Conservation (phyloP, 495 filamentous ascomycete species). For the Penicillium chermesinum region DNA sequence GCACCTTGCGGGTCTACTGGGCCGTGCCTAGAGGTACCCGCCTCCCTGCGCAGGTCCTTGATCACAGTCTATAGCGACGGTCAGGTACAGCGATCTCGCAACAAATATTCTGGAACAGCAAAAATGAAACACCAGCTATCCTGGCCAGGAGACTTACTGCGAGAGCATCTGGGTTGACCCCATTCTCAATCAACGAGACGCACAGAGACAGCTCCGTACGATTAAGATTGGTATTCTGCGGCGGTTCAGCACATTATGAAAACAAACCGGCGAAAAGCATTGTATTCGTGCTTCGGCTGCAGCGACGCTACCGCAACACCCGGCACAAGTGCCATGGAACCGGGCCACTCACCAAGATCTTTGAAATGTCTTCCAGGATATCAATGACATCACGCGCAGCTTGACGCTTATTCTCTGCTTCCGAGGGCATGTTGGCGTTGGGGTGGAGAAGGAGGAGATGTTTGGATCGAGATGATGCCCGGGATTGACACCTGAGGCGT, state of each 20-base stretch:
- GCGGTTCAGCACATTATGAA: not conserved
- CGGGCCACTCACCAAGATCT: slow-evolving; percentile 60
- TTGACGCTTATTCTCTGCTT: slow-evolving; percentile 62
- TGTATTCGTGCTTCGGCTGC: no score
- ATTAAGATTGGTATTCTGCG: slow-evolving; percentile 86
- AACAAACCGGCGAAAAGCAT: not conserved
- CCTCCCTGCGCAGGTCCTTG: slow-evolving; percentile 65
- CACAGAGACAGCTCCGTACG: slow-evolving; percentile 86
- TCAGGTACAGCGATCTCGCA: not conserved
- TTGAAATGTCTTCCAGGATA: slow-evolving; percentile 90
- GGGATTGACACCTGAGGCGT: no score
- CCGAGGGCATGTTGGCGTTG: slow-evolving; percentile 14
- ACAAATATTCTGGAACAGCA: no score
- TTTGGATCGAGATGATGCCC: no score
- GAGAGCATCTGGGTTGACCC: slow-evolving; percentile 90
- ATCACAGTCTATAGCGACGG: slow-evolving; percentile 56
- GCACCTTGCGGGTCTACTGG: not conserved
- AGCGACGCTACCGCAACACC: no score
- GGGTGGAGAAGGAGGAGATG: not conserved
- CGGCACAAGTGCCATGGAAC: no score
- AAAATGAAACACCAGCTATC: no score
- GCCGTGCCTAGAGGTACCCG: slow-evolving; percentile 17
- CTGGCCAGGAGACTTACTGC: slow-evolving; percentile 54
- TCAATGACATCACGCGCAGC: slow-evolving; percentile 95
- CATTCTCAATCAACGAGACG: slow-evolving; percentile 94